Percentiles rank a stretch among this genome's conserved stretches.
Conservation (phyloP, 345 rosid genomes). For the Cardamine occulta region DNA sequence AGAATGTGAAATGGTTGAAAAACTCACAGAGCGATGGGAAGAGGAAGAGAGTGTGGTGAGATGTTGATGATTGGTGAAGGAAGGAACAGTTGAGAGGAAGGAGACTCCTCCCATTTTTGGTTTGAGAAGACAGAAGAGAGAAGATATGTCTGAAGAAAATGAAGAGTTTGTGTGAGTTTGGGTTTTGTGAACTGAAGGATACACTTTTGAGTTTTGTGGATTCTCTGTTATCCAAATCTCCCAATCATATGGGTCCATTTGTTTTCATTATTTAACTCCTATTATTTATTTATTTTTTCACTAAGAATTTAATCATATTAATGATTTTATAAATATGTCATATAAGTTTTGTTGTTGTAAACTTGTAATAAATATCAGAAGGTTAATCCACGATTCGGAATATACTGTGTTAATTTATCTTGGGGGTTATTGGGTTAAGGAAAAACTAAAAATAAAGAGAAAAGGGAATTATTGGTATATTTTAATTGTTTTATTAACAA, state of each 20-base stretch:
- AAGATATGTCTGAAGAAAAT: constrained; percentile 5
- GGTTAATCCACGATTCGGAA: not conserved
- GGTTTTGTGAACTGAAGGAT: constrained; percentile 32
- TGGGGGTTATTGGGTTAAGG: not conserved
- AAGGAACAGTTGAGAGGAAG: constrained; percentile 65
- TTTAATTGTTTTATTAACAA: not conserved
- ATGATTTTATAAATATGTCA: not conserved
- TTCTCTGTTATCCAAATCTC: constrained; percentile 42
- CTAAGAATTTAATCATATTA: not conserved
- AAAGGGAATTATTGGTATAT: not conserved
- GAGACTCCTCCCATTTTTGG: constrained; percentile 48
- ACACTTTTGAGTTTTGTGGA: constrained; percentile 31
- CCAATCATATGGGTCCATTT: constrained; percentile 40
- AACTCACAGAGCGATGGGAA: constrained; percentile 42
- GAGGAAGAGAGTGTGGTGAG: constrained; percentile 36
- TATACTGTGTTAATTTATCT: not conserved
- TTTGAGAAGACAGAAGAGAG: constrained; percentile 20
- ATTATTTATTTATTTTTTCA: not conserved
- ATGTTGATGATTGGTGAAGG: constrained; percentile 36
- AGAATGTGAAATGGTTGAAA: constrained; percentile 39
- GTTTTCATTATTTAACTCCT: not conserved
- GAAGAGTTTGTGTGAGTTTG: constrained; percentile 9
- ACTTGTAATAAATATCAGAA: not conserved
- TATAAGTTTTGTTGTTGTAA: not conserved
- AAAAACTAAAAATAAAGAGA: not conserved